Conservation (phyloP, 2,329 filamentous ascomycete genomes). For the Colletotrichum sp. region DNA sequence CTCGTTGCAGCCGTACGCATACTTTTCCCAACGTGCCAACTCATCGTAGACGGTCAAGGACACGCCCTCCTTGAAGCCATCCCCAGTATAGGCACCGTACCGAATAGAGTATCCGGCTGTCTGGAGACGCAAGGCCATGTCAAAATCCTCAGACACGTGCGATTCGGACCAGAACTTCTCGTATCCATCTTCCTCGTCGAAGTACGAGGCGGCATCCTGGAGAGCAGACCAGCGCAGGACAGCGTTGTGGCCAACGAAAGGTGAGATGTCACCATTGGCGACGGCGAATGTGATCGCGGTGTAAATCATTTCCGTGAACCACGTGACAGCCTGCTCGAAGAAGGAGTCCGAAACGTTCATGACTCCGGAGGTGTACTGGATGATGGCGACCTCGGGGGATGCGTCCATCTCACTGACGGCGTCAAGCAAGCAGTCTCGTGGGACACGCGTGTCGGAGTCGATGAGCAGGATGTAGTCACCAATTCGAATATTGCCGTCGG, state of each 20-base stretch:
- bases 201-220: conserved; percentile 36
- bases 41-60: conserved; percentile 77
- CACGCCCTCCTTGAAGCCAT: conserved; percentile 76
- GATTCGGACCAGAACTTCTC: conserved; percentile 77
- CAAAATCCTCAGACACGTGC: conserved; percentile 80
- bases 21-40: conserved; percentile 75
- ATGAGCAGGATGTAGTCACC: conserved; percentile 70
- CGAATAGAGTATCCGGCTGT: conserved; percentile 71
- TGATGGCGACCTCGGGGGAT: conserved; percentile 72
- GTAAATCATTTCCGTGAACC: conserved; percentile 82
- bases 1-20: conserved; percentile 75
- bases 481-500: conserved; percentile 60
- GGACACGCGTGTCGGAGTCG: conserved; percentile 73
- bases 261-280: conserved; percentile 73
- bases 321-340: conserved; percentile 78
- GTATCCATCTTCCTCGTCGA: conserved; percentile 59
- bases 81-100: conserved; percentile 70
- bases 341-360: conserved; percentile 77
- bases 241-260: conserved; percentile 81
- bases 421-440: conserved; percentile 70
- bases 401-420: conserved; percentile 75
- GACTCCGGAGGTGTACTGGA: conserved; percentile 76
- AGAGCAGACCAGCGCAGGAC: conserved; percentile 68
- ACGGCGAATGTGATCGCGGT: conserved; percentile 74
- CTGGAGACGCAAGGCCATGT: conserved; percentile 76